A percentile compares a stretch with the other conserved stretches of the same genome.
Evolutionary conservation across 164 flowering plant species (phyloP).

Genomic region (Stephania japonica): DNA sequence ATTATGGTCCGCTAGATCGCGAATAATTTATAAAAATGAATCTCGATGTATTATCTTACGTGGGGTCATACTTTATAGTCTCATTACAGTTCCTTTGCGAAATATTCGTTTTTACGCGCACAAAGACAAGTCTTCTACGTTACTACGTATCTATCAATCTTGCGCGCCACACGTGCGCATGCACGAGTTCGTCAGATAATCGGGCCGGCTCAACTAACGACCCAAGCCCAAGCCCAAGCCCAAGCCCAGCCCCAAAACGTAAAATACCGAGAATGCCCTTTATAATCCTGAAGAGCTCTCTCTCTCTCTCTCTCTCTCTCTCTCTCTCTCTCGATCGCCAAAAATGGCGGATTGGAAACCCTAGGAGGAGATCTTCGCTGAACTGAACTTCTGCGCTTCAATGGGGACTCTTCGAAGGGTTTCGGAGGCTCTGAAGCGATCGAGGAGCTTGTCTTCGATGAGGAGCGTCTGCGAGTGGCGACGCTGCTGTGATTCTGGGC

Average conservation of each 20-base stretch:
- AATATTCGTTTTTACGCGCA: too few relatives aligned
- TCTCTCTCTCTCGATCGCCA: not conserved
- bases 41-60: not conserved
- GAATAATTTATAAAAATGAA: too few relatives aligned
- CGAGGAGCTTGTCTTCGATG: slow-evolving; percentile 7
- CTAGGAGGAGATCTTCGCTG: slow-evolving; percentile 5
- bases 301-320: not conserved
- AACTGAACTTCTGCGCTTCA: not conserved
- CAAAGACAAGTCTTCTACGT: not conserved
- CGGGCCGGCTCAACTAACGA: not conserved
- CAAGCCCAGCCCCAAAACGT: not conserved
- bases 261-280: not conserved
- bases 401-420: slow-evolving; percentile 37
- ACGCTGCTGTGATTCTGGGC: slow-evolving; percentile 14
- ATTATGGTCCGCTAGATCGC: not conserved
- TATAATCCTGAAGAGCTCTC: not conserved
- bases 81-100: not conserved
- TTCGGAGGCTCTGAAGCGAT: slow-evolving; percentile 26
- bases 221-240: not conserved
- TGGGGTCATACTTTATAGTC: too few relatives aligned
- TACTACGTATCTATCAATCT: not conserved
- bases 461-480: not conserved
- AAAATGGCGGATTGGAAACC: slow-evolving; percentile 5
- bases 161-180: not conserved
- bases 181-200: not conserved